These are phyloP conservation scores for Corylus avellana DNA, from an alignment of 306 rosid genomes.

Conservation along the genomic window DNA sequence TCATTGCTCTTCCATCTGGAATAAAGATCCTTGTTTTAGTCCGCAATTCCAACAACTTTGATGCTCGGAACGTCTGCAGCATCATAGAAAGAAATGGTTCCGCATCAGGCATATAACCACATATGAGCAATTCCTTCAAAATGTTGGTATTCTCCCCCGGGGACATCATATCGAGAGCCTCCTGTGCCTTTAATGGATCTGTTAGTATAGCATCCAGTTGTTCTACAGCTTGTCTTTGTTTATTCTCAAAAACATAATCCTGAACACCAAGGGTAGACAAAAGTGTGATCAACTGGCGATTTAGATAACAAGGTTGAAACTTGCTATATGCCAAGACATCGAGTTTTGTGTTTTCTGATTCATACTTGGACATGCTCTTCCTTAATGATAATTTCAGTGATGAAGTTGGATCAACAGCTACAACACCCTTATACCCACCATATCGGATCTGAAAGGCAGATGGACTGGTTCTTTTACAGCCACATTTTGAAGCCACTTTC, in stretches of 20 bases:
- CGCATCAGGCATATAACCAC: slow-evolving; percentile 69
- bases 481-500: slow-evolving; percentile 70
- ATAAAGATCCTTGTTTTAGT: slow-evolving; percentile 62
- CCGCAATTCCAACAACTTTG: slow-evolving; percentile 68
- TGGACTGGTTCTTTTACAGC: slow-evolving; percentile 43
- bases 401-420: slow-evolving; percentile 81
- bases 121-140: slow-evolving; percentile 70
- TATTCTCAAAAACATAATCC: slow-evolving; percentile 61
- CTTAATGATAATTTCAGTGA: slow-evolving; percentile 63
- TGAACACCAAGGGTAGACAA: slow-evolving; percentile 73
- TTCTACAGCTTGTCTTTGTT: slow-evolving; percentile 56
- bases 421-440: slow-evolving; percentile 90
- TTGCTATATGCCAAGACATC: slow-evolving; percentile 78
- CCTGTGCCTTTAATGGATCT: slow-evolving; percentile 67
- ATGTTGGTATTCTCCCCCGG: slow-evolving; percentile 72
- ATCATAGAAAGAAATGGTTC: slow-evolving; percentile 92
- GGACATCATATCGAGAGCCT: slow-evolving; percentile 73
- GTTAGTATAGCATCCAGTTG: slow-evolving; percentile 61
- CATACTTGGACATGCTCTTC: slow-evolving; percentile 74
- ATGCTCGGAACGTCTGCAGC: slow-evolving; percentile 78
- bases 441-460: slow-evolving; percentile 92
- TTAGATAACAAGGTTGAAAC: slow-evolving; percentile 70
- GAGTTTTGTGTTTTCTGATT: slow-evolving; percentile 51
- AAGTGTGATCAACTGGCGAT: slow-evolving; percentile 75
- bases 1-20: slow-evolving; percentile 84